A percentile compares a stretch with the other conserved stretches of the same genome.
These are phyloP conservation scores for Phoma herbarum DNA, from an alignment of 2,329 filamentous ascomycete species.

Conservation along the genomic window DNA sequence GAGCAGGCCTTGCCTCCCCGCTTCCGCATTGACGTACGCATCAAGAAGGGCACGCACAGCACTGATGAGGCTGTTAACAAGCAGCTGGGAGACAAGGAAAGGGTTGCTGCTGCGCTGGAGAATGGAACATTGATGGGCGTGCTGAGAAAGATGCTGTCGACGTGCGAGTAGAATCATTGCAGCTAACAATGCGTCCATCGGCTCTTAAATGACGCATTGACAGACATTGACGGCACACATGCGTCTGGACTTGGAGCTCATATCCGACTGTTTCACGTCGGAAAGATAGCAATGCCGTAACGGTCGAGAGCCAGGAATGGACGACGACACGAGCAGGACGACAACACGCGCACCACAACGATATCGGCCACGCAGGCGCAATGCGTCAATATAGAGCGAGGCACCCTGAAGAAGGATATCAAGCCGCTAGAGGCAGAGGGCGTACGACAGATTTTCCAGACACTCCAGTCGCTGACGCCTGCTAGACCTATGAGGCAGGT, in stretches of 20 bases:
- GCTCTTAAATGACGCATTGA: background rate
- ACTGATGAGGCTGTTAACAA: conserved; percentile 97
- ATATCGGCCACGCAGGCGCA: background rate
- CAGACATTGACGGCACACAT: background rate
- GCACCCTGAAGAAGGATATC: background rate
- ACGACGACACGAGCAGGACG: background rate
- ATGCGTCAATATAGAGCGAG: background rate
- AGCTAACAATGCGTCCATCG: background rate
- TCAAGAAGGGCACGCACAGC: conserved; percentile 95
- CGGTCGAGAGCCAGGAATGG: background rate
- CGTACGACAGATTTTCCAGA: too few species aligned
- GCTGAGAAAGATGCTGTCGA: conserved; percentile 91
- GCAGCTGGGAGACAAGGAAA: conserved; percentile 94
- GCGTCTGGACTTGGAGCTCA: too few species aligned
- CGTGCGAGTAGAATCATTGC: conserved; percentile 67
- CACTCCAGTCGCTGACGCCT: too few species aligned
- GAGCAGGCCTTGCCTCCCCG: conserved; percentile 91
- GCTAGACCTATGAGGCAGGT: too few species aligned
- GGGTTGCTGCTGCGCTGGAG: conserved; percentile 92
- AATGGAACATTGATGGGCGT: conserved; percentile 90
- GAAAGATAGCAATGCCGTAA: too few species aligned
- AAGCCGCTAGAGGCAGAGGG: background rate
- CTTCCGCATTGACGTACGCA: conserved; percentile 89
- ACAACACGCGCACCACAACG: background rate
- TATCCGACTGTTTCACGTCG: too few species aligned